Evolutionary conservation across 2,329 filamentous ascomycete species (phyloP).

Genomic region (Pleurostoma richardsiae): DNA sequence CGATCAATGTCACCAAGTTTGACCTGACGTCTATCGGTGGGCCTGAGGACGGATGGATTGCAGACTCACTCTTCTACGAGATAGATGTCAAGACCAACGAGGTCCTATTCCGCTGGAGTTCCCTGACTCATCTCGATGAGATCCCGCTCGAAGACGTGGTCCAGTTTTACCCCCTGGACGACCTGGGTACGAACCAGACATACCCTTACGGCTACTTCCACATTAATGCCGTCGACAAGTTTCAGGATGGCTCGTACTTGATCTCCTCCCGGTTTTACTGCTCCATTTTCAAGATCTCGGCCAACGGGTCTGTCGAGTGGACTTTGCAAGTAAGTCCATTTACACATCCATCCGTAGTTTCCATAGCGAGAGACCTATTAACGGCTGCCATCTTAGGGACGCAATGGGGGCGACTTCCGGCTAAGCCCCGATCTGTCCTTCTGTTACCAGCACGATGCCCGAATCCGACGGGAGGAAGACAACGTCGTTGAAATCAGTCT

Average conservation of each 20-base stretch:
- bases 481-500: constrained; percentile 19
- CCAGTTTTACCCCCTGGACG: constrained; percentile 11
- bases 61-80: constrained; percentile 32
- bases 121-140: constrained; percentile 21
- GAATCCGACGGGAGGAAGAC: constrained; percentile 14
- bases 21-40: constrained; percentile 26
- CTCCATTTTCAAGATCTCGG: constrained; percentile 14
- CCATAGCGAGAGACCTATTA: constrained; percentile 11
- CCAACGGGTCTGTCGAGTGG: constrained; percentile 15
- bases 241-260: constrained; percentile 18
- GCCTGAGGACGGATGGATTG: constrained; percentile 23
- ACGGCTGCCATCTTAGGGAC: background rate
- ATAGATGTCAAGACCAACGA: constrained; percentile 32
- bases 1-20: constrained; percentile 20
- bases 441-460: constrained; percentile 28
- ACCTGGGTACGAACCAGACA: constrained; percentile 12
- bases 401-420: background rate
- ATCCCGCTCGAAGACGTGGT: background rate
- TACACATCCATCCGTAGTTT: constrained; percentile 6
- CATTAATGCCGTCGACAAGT: constrained; percentile 18
- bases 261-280: constrained; percentile 17
- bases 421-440: constrained; percentile 12
- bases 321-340: constrained; percentile 12
- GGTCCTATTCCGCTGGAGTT: constrained; percentile 34
- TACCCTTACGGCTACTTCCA: constrained; percentile 19